phyloP scores from a whole-genome alignment of 768 basidiomycete genomes.

The Leccinellum albellum region DNA sequence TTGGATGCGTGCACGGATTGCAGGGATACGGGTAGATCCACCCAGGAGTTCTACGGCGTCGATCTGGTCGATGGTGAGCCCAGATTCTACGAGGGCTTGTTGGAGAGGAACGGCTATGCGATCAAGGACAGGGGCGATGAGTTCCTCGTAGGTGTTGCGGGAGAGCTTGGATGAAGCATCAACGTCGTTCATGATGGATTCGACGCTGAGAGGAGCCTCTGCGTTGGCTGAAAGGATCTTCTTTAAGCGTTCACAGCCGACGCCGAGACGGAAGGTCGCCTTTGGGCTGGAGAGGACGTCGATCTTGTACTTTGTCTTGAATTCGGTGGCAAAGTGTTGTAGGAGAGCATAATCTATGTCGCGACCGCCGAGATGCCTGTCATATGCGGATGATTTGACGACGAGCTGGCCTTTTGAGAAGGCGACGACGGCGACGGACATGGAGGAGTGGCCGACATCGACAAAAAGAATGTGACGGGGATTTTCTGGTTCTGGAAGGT shows the following conservation, averaged over 20 bases:
- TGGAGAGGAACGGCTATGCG: constrained; percentile 74
- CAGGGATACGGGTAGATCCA: constrained; percentile 88
- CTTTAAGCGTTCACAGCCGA: constrained; percentile 91
- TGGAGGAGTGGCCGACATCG: constrained; percentile 90
- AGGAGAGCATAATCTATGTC: constrained; percentile 94
- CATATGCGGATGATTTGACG: constrained; percentile 86
- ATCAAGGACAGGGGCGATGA: constrained; percentile 72
- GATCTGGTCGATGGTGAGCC: constrained; percentile 78
- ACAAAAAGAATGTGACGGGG: constrained; percentile 90
- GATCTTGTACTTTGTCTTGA: constrained; percentile 97
- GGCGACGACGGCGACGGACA: constrained; percentile 83
- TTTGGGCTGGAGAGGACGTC: constrained; percentile 90
- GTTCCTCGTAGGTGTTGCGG: constrained; percentile 77
- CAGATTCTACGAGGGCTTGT: constrained; percentile 76
- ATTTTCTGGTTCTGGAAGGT: constrained; percentile 81
- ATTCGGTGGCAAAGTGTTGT: constrained; percentile 83
- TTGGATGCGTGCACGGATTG: constrained; percentile 85
- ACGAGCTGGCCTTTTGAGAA: constrained; percentile 91
- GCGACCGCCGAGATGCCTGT: constrained; percentile 91
- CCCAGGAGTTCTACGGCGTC: constrained; percentile 92
- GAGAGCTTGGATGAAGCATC: constrained; percentile 85
- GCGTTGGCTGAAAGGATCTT: constrained; percentile 93
- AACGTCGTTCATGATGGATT: constrained; percentile 94
- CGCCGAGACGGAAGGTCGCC: constrained; percentile 85
- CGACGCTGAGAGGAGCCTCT: constrained; percentile 87